Evolutionary conservation across 2,329 filamentous ascomycete species (phyloP).

Genomic region (Arthrobotrys musiformis): DNA sequence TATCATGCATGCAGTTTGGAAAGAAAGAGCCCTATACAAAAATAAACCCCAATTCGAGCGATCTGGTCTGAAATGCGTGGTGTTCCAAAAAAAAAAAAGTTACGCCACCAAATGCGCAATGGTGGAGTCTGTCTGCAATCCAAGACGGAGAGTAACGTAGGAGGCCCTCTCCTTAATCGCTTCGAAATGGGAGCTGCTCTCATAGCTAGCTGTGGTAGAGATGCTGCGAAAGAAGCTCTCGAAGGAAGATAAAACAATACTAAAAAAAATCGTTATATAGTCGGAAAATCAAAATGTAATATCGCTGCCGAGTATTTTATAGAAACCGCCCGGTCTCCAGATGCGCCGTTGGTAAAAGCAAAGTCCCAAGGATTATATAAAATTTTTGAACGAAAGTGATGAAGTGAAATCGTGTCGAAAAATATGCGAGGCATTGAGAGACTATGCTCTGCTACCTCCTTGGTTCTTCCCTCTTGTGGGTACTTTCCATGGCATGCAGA

Average conservation of each 20-base stretch:
- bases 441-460: slow-evolving; percentile 49
- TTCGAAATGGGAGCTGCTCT: slow-evolving; percentile 37
- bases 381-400: slow-evolving; percentile 25
- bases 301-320: slow-evolving; percentile 48
- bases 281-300: slow-evolving; percentile 22
- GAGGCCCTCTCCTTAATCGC: background rate
- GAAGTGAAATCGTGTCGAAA: slow-evolving; percentile 5
- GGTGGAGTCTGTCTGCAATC: background rate
- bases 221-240: slow-evolving; percentile 27
- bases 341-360: slow-evolving; percentile 49
- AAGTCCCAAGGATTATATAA: slow-evolving; percentile 45
- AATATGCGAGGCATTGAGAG: background rate
- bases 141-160: slow-evolving; percentile 29
- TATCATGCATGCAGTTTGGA: no score
- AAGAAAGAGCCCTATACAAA: slow-evolving; percentile 28
- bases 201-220: slow-evolving; percentile 2
- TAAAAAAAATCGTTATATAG: slow-evolving; percentile 34
- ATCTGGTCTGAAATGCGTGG: slow-evolving; percentile 10
- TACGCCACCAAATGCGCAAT: slow-evolving; percentile 13
- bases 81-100: background rate
- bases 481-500: slow-evolving; percentile 60
- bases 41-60: slow-evolving; percentile 45
- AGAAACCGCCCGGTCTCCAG: slow-evolving; percentile 51
- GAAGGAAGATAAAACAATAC: slow-evolving; percentile 7
- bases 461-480: slow-evolving; percentile 53